phyloP scores from a whole-genome alignment of 345 rosid genomes.

The Salix purpurea region DNA sequence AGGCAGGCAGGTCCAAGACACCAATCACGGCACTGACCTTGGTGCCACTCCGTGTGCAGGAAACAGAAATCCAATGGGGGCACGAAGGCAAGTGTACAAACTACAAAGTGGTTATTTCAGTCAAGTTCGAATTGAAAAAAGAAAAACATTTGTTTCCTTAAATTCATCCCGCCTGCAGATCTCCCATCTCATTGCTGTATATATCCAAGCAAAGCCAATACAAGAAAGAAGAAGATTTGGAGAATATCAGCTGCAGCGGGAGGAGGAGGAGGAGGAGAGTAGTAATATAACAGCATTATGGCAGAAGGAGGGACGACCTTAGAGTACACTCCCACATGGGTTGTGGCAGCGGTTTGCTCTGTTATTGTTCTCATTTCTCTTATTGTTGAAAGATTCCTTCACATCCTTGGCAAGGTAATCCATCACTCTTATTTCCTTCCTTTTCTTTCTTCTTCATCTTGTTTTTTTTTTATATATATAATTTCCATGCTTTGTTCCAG shows the following conservation, averaged over 20 bases:
- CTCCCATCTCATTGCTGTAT: background rate
- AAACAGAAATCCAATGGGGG: too few species aligned
- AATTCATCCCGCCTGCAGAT: background rate
- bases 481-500: background rate
- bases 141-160: background rate
- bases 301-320: slow-evolving; percentile 54
- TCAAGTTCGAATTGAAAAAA: too few species aligned
- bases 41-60: too few species aligned
- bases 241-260: background rate
- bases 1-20: too few species aligned
- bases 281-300: slow-evolving; percentile 20
- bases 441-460: background rate
- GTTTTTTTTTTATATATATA: background rate
- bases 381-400: slow-evolving; percentile 57
- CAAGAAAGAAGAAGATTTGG: background rate
- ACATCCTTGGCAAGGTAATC: slow-evolving; percentile 65
- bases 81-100: too few species aligned
- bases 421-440: too few species aligned
- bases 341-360: slow-evolving; percentile 71
- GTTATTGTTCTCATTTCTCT: slow-evolving; percentile 73
- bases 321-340: slow-evolving; percentile 84
- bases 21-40: too few species aligned
- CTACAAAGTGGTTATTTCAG: too few species aligned
- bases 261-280: slow-evolving; percentile 6
- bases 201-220: background rate